These are phyloP conservation scores for Flammula alnicola DNA, from an alignment of 1,284 basidiomycete species.

Conservation along the genomic window DNA sequence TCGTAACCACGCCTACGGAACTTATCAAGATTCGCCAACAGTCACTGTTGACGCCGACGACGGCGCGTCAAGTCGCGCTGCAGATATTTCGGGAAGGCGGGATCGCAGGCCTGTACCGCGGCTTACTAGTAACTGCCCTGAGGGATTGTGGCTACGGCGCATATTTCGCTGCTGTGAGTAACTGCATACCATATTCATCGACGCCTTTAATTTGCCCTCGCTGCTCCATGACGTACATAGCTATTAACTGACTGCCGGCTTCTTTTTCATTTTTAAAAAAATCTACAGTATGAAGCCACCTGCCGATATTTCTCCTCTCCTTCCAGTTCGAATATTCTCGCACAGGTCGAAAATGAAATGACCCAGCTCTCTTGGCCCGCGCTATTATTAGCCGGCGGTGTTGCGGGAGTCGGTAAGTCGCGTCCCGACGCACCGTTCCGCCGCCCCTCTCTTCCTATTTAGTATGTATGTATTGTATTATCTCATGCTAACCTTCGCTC, in stretches of 20 bases:
- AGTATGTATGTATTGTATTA: not conserved
- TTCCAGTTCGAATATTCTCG: constrained; percentile 41
- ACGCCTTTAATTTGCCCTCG: not conserved
- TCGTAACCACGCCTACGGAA: constrained; percentile 83
- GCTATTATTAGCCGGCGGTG: constrained; percentile 76
- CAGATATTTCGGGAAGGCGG: constrained; percentile 62
- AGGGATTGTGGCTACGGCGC: constrained; percentile 83
- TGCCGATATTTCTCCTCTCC: constrained; percentile 55
- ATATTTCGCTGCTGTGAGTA: constrained; percentile 75
- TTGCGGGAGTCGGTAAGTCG: constrained; percentile 66
- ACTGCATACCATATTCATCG: not conserved
- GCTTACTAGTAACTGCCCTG: constrained; percentile 70
- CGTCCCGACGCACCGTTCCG: too few relatives aligned
- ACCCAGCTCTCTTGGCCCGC: constrained; percentile 58
- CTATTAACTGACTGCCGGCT: too few relatives aligned
- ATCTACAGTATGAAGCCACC: constrained; percentile 71
- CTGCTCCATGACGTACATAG: not conserved
- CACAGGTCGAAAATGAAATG: constrained; percentile 51
- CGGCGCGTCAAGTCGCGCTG: constrained; percentile 54
- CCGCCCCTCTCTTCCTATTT: not conserved
- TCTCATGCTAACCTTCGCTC: not conserved
- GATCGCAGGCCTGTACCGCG: constrained; percentile 76
- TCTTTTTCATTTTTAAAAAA: too few relatives aligned
- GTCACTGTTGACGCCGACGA: constrained; percentile 45
- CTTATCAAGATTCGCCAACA: constrained; percentile 88